Percentiles rank a stretch among this genome's conserved stretches.
phyloP scores from a whole-genome alignment of 2,329 filamentous ascomycete species.

The Hirsutella thompsonii region DNA sequence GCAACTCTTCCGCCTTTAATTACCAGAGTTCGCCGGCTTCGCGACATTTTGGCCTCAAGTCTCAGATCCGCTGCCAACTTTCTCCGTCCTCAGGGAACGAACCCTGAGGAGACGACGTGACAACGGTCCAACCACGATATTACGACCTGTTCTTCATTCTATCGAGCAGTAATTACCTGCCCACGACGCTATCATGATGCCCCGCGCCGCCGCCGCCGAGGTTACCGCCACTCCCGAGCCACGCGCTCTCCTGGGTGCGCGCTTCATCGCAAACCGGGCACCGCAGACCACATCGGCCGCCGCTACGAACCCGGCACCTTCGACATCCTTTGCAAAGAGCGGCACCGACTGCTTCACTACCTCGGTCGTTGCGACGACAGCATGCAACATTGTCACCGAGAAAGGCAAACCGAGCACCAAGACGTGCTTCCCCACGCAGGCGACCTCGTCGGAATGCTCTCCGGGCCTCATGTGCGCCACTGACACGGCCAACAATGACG shows the following conservation, averaged over 20 bases:
- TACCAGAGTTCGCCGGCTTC: too few relatives aligned
- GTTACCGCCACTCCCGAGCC: neutral
- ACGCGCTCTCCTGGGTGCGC: neutral
- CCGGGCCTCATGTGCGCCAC: slow-evolving; percentile 30
- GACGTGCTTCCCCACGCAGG: slow-evolving; percentile 25
- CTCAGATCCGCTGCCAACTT: too few relatives aligned
- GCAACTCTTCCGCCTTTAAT: neutral
- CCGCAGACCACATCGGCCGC: neutral
- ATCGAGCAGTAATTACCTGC: neutral
- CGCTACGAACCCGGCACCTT: slow-evolving; percentile 9
- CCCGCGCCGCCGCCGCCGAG: neutral
- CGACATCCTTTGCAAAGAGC: slow-evolving; percentile 4
- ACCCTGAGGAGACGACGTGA: too few relatives aligned
- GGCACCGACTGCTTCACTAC: slow-evolving; percentile 24
- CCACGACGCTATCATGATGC: neutral
- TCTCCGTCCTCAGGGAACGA: too few relatives aligned
- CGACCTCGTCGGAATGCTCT: slow-evolving; percentile 25
- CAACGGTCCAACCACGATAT: too few relatives aligned
- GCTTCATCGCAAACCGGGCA: neutral
- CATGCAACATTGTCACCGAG: slow-evolving; percentile 26
- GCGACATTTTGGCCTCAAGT: too few relatives aligned
- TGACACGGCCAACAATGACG: slow-evolving; percentile 20
- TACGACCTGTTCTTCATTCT: neutral
- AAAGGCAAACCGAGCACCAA: slow-evolving; percentile 19
- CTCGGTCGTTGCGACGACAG: slow-evolving; percentile 18